Percentiles rank a stretch among this genome's conserved stretches.
These are phyloP conservation scores for Penicillium nordicum DNA, from an alignment of 2,329 filamentous ascomycete species.

Conservation along the genomic window DNA sequence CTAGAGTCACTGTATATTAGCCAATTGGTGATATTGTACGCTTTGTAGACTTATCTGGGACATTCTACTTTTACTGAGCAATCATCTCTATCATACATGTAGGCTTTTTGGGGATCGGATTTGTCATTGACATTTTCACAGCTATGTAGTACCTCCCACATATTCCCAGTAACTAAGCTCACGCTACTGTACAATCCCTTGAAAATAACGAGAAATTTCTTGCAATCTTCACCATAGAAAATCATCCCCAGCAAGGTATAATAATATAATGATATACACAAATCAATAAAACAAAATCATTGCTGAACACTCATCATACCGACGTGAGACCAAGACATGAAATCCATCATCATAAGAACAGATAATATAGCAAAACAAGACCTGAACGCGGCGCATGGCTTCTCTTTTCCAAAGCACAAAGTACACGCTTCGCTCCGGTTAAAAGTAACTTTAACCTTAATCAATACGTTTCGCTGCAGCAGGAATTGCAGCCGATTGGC, in stretches of 20 bases:
- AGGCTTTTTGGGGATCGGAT: neutral
- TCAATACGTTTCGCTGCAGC: conserved; percentile 33
- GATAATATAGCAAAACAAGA: neutral
- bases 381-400: neutral
- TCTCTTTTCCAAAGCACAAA: neutral
- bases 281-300: neutral
- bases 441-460: conserved; percentile 25
- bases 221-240: neutral
- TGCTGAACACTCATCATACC: conserved; percentile 13
- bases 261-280: conserved; percentile 5
- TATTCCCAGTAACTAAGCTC: neutral
- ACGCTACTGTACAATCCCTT: neutral
- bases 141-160: neutral
- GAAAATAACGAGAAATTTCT: neutral
- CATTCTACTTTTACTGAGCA: neutral
- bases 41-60: neutral
- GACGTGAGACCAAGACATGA: conserved; percentile 18
- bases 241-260: neutral
- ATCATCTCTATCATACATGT: neutral
- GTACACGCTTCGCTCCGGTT: neutral
- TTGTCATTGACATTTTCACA: neutral
- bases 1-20: conserved; percentile 35
- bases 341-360: conserved; percentile 15
- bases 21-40: conserved; percentile 10
- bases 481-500: conserved; percentile 20